Base-by-base conservation (phyloP, 371 early-diverging fungal genomes). In the Rhizomucor pusillus region DNA sequence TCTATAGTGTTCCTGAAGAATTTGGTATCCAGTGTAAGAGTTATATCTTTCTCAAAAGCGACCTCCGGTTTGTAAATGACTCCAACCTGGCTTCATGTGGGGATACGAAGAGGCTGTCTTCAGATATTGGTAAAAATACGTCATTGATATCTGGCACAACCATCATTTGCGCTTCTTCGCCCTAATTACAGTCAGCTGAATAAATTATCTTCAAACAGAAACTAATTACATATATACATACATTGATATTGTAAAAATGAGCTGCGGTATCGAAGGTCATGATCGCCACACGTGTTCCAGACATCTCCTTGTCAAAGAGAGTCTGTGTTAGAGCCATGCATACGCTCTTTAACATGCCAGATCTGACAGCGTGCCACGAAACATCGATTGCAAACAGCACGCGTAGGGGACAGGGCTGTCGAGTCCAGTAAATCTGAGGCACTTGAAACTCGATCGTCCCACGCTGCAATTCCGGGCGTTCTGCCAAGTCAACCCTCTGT, bases 361-460 rank as follows among this genome's bases (percentile, higher is more conserved):
- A 88, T 57, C 90, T 88, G 14, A 93, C 68, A 2, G 96, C 75
- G 52, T 75, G 81, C 85, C 83, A 90, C 0, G 95, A 90, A 11
- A 97, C 95, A 75, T 99, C 99, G 24, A 98, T 86, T 9, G 90
- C 93, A 85, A 97, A 92, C 34, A 99, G 69, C 55, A 85, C 86
- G 23, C 87, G 82, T 4, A 86, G 73, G 9, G 93, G 86, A 11
- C 54, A 56, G 0, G 97, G 90, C 6, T 81, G 60, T 39, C 88
- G 81, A 12, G 73, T 70, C 75, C 84, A 84, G 52, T 85, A 87
- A 34, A 85, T 83, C 58, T 90, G 81, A 6, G 93, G 85, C 0
- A 93, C 98, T 1, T 85, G 85, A 76, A 91, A 96, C 54, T 99
- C 99, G 5, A 94, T 85, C 0, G 91, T 84, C 10, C 98, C 98